A percentile compares a stretch with the other conserved stretches of the same genome.
phyloP scores from a whole-genome alignment of 2,329 filamentous ascomycete genomes.

The Acrocalymma vagum region DNA sequence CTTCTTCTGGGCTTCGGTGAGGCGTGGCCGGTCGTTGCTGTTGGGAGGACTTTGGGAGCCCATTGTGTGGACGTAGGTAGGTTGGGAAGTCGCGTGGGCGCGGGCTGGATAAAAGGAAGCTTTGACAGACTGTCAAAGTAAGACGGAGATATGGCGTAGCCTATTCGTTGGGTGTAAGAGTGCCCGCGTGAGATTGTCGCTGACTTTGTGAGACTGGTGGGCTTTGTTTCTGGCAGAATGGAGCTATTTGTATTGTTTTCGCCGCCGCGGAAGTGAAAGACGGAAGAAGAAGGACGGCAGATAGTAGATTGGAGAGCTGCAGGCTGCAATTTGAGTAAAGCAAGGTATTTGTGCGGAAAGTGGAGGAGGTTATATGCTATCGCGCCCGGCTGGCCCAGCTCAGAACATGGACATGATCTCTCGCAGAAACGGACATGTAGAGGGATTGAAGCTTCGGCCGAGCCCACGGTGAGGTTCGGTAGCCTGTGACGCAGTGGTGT shows the following conservation, averaged over 20 bases:
- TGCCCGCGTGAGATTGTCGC: not conserved
- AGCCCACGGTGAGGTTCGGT: conserved; percentile 1
- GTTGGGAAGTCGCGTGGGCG: no score
- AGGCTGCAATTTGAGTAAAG: not conserved
- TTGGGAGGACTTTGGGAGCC: conserved; percentile 37
- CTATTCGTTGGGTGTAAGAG: not conserved
- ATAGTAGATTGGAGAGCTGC: not conserved
- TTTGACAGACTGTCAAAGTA: no score
- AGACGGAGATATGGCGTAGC: conserved; percentile 2
- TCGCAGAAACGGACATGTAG: conserved; percentile 12
- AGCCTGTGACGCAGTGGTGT: conserved; percentile 4
- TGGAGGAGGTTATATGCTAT: conserved; percentile 6
- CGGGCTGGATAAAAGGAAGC: no score
- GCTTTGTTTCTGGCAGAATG: conserved; percentile 5
- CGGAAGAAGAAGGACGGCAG: not conserved
- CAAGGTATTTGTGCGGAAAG: no score
- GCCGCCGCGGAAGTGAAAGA: not conserved
- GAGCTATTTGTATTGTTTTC: conserved; percentile 4
- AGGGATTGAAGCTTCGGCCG: conserved; percentile 1
- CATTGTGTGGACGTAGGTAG: conserved; percentile 21
- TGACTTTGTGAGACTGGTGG: conserved; percentile 5
- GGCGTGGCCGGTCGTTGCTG: conserved; percentile 65
- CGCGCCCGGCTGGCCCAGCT: conserved; percentile 4
- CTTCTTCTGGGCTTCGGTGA: conserved; percentile 76
- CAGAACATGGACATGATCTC: conserved; percentile 15